phyloP scores from a whole-genome alignment of 257 asterid genomes.

The Gynochthodes officinalis region DNA sequence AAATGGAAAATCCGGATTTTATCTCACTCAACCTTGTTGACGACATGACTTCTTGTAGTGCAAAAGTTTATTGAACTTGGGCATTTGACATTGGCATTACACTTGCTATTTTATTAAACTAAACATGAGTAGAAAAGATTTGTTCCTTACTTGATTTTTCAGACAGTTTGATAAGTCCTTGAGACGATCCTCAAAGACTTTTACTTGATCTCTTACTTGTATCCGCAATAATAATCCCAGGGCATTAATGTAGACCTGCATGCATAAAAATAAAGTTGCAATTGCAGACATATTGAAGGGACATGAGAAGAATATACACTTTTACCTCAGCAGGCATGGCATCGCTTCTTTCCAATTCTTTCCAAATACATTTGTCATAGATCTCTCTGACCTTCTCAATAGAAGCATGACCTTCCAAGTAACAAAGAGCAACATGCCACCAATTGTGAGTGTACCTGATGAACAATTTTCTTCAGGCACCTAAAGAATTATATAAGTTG shows the following conservation, averaged over 20 bases:
- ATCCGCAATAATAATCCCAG: conserved; percentile 72
- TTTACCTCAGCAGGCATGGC: conserved; percentile 68
- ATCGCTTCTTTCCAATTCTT: conserved; percentile 79
- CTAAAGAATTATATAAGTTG: conserved; percentile 10
- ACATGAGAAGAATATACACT: conserved; percentile 2
- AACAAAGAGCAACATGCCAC: conserved; percentile 98
- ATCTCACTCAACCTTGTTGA: not conserved
- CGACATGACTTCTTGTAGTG: not conserved
- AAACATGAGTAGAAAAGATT: conserved; percentile 9
- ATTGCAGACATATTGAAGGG: not conserved
- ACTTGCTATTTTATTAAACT: not conserved
- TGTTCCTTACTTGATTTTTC: conserved; percentile 59
- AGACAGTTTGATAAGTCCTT: conserved; percentile 50
- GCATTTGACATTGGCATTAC: not conserved
- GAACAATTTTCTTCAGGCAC: conserved; percentile 27
- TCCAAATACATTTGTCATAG: conserved; percentile 70
- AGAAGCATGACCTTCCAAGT: conserved; percentile 78
- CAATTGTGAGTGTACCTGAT: conserved; percentile 93
- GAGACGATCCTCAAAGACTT: conserved; percentile 55
- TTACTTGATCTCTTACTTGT: conserved; percentile 50
- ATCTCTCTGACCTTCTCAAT: conserved; percentile 58
- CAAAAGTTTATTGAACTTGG: not conserved
- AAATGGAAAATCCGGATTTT: too few relatives aligned
- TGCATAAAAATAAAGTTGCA: conserved; percentile 13
- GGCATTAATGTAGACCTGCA: conserved; percentile 85